A percentile compares a stretch with the other conserved stretches of the same genome.
Conservation (phyloP, 805 yeast genomes). For the Clavispora asparagi region DNA sequence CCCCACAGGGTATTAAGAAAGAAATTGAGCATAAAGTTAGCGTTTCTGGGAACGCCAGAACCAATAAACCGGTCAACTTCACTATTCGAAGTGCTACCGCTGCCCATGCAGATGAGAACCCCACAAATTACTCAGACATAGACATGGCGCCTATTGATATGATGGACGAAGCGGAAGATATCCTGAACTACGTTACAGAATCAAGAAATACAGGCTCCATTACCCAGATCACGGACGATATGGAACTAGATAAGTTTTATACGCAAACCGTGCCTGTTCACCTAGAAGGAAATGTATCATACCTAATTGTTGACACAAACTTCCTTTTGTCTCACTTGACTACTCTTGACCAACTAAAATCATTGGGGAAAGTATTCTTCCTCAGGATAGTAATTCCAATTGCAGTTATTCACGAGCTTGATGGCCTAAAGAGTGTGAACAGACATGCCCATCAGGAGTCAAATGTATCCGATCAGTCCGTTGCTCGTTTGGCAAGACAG, state of each 20-base stretch:
- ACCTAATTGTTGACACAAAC: conserved; percentile 76
- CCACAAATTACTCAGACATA: conserved; percentile 28
- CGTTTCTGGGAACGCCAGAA: conserved; percentile 1
- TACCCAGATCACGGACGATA: conserved; percentile 9
- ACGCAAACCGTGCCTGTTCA: conserved; percentile 9
- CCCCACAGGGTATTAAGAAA: conserved; percentile 29
- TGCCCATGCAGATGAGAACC: conserved; percentile 14
- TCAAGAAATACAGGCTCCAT: conserved; percentile 6
- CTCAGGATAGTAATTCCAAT: conserved; percentile 62
- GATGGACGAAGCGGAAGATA: conserved; percentile 36
- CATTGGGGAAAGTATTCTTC: conserved; percentile 34
- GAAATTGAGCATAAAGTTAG: not conserved
- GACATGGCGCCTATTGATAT: conserved; percentile 48
- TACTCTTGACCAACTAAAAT: conserved; percentile 49
- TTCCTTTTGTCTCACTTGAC: conserved; percentile 66
- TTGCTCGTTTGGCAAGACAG: conserved; percentile 58
- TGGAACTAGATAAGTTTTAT: conserved; percentile 13
- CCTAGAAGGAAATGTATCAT: conserved; percentile 23
- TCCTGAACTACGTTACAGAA: conserved; percentile 35
- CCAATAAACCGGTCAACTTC: conserved; percentile 17
- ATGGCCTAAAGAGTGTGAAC: conserved; percentile 60
- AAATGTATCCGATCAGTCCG: conserved; percentile 17
- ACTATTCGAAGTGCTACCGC: conserved; percentile 21
- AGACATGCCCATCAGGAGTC: conserved; percentile 7
- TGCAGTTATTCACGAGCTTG: conserved; percentile 72